Conservation (phyloP, 768 basidiomycete genomes). For the Dioszegia hungarica region DNA sequence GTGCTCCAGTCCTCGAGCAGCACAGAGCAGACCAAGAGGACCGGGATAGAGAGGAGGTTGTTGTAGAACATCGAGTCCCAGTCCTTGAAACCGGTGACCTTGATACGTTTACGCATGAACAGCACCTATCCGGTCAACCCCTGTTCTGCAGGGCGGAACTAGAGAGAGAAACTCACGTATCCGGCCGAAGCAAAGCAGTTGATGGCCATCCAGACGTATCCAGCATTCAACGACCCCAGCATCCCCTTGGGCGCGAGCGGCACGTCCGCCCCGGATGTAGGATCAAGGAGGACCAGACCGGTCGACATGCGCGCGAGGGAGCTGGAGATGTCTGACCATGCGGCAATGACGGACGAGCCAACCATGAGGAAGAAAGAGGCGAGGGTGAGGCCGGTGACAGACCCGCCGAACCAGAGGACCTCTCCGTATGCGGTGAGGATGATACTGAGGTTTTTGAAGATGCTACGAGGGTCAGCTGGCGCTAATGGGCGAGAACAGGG, state of each 20-base stretch:
- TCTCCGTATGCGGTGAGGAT: slow-evolving; percentile 64
- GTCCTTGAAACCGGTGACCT: slow-evolving; percentile 88
- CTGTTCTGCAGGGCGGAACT: not conserved
- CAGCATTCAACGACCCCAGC: slow-evolving; percentile 61
- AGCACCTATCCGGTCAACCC: slow-evolving; percentile 61
- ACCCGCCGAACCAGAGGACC: slow-evolving; percentile 63
- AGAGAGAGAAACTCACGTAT: slow-evolving; percentile 63
- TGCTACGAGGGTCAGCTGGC: slow-evolving; percentile 46
- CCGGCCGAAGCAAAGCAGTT: slow-evolving; percentile 87
- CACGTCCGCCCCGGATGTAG: slow-evolving; percentile 43
- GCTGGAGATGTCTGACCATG: slow-evolving; percentile 78
- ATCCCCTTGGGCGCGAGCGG: slow-evolving; percentile 24
- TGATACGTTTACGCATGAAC: slow-evolving; percentile 94
- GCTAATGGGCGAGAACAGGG: not conserved
- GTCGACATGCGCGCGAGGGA: slow-evolving; percentile 44
- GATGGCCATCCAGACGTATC: slow-evolving; percentile 93
- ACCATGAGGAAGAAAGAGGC: slow-evolving; percentile 93
- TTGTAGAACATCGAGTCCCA: slow-evolving; percentile 99
- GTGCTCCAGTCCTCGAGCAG: slow-evolving; percentile 83
- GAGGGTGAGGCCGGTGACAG: slow-evolving; percentile 79
- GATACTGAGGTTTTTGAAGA: slow-evolving; percentile 99
- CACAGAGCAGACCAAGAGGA: slow-evolving; percentile 74
- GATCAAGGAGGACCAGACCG: slow-evolving; percentile 38
- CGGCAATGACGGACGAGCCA: slow-evolving; percentile 89
- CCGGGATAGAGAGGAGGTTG: slow-evolving; percentile 89